phyloP scores from a whole-genome alignment of 371 early-diverging fungal species.

The Mortierella sp. region DNA sequence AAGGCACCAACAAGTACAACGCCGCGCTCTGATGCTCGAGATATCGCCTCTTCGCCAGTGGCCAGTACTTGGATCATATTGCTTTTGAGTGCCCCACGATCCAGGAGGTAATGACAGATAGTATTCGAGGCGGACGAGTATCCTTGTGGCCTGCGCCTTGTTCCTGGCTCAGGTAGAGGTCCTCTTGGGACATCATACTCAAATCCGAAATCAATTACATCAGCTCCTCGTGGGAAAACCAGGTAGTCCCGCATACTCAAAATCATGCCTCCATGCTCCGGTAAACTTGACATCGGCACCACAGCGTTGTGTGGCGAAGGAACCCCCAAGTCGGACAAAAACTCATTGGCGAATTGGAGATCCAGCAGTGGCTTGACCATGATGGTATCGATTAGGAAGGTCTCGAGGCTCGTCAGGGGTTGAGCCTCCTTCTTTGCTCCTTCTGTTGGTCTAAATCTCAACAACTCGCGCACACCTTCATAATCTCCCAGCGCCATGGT shows the following conservation, averaged over 20 bases:
- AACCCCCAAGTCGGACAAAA: conserved; percentile 72
- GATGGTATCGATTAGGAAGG: conserved; percentile 79
- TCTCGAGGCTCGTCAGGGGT: conserved; percentile 72
- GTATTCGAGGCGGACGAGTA: conserved; percentile 63
- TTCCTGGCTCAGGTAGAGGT: conserved; percentile 41
- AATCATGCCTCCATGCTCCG: conserved; percentile 84
- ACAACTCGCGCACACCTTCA: conserved; percentile 70
- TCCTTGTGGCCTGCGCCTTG: conserved; percentile 51
- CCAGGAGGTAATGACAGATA: conserved; percentile 67
- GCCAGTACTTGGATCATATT: conserved; percentile 66
- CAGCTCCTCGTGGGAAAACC: conserved; percentile 40
- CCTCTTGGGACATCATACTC: conserved; percentile 57
- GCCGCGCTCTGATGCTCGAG: conserved; percentile 47
- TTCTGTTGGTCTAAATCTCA: conserved; percentile 61
- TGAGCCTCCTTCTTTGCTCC: conserved; percentile 72
- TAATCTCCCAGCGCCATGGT: conserved; percentile 83
- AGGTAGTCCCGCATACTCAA: conserved; percentile 66
- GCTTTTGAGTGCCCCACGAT: conserved; percentile 66
- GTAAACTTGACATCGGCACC: conserved; percentile 76
- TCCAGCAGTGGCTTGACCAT: conserved; percentile 72
- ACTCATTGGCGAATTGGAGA: conserved; percentile 70
- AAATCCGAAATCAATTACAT: conserved; percentile 57
- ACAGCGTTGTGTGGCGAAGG: conserved; percentile 68
- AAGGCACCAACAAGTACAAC: conserved; percentile 63
- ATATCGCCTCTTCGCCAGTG: conserved; percentile 56